Percentiles rank a stretch among this genome's conserved stretches.
These are phyloP conservation scores for Tylopilus cervinicoccineus DNA, from an alignment of 768 basidiomycete species.

Conservation along the genomic window DNA sequence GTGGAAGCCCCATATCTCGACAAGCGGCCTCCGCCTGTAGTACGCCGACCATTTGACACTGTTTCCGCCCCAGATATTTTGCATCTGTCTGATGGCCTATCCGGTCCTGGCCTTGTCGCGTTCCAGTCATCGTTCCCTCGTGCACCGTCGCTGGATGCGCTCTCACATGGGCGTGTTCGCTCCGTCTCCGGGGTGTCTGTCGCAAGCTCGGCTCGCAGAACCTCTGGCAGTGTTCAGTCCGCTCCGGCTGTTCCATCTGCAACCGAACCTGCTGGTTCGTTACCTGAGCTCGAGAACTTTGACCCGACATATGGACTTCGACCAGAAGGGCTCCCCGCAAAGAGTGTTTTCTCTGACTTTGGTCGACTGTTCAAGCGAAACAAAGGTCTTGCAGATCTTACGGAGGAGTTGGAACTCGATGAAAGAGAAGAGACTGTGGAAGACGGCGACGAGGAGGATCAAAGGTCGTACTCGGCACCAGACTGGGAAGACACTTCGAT, in stretches of 20 bases:
- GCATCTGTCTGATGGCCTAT: slow-evolving; percentile 17
- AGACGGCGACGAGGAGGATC: slow-evolving; percentile 29
- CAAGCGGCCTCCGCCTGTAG: slow-evolving; percentile 42
- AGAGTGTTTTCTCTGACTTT: slow-evolving; percentile 78
- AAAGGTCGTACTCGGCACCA: slow-evolving; percentile 54
- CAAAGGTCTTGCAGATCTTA: slow-evolving; percentile 74
- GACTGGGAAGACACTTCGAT: slow-evolving; percentile 67
- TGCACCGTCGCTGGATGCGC: slow-evolving; percentile 19
- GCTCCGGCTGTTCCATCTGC: slow-evolving; percentile 18
- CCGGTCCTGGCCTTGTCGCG: slow-evolving; percentile 8
- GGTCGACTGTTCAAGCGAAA: slow-evolving; percentile 65
- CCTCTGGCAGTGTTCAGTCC: slow-evolving; percentile 17
- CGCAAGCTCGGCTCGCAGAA: slow-evolving; percentile 29
- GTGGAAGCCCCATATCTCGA: slow-evolving; percentile 87
- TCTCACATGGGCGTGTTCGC: slow-evolving; percentile 31
- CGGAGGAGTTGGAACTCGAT: slow-evolving; percentile 54
- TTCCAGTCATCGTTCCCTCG: slow-evolving; percentile 25
- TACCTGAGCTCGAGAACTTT: slow-evolving; percentile 69
- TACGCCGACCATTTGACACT: slow-evolving; percentile 34
- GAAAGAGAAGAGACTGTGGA: slow-evolving; percentile 32
- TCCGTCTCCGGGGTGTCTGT: slow-evolving; percentile 41
- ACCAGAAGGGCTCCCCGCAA: slow-evolving; percentile 84
- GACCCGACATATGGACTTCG: slow-evolving; percentile 96
- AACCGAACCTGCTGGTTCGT: slow-evolving; percentile 26
- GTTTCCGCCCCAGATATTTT: slow-evolving; percentile 41